Evolutionary conservation across 345 rosid species (phyloP).

Genomic region (Firmiana major): DNA sequence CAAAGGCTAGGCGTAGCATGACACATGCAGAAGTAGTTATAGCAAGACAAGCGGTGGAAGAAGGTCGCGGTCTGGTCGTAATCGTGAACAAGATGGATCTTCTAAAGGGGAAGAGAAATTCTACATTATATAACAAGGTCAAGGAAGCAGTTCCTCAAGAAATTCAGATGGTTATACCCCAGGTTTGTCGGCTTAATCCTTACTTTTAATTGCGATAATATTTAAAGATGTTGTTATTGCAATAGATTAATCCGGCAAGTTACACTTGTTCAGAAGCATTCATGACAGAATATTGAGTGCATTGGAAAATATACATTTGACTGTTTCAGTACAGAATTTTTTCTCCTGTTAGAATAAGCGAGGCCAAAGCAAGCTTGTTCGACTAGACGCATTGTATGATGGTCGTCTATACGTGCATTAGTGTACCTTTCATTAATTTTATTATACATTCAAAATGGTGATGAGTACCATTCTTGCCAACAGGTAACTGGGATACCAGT

Average conservation of each 20-base stretch:
- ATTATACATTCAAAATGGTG: neutral
- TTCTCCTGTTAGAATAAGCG: neutral
- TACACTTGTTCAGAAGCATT: neutral
- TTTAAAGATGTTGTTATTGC: neutral
- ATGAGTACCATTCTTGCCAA: neutral
- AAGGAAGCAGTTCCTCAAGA: conserved; percentile 90
- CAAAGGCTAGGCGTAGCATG: conserved; percentile 71
- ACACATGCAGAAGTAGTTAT: conserved; percentile 95
- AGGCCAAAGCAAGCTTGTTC: neutral
- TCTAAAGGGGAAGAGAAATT: conserved; percentile 56
- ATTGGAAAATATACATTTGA: neutral
- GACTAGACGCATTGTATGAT: neutral
- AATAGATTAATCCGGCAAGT: neutral
- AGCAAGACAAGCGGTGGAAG: conserved; percentile 91
- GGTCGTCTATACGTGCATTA: neutral
- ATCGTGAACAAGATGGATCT: conserved; percentile 96
- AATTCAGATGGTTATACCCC: conserved; percentile 89
- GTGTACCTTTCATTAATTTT: neutral
- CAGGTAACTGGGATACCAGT: conserved; percentile 87
- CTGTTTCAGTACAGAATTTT: neutral
- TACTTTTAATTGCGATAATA: neutral
- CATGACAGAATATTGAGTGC: neutral
- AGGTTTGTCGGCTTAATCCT: conserved; percentile 47
- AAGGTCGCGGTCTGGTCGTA: conserved; percentile 89
- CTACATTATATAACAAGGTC: conserved; percentile 53